Evolutionary conservation across 805 yeast genomes (phyloP).

Genomic region (Tetrapisispora iriomotensis): DNA sequence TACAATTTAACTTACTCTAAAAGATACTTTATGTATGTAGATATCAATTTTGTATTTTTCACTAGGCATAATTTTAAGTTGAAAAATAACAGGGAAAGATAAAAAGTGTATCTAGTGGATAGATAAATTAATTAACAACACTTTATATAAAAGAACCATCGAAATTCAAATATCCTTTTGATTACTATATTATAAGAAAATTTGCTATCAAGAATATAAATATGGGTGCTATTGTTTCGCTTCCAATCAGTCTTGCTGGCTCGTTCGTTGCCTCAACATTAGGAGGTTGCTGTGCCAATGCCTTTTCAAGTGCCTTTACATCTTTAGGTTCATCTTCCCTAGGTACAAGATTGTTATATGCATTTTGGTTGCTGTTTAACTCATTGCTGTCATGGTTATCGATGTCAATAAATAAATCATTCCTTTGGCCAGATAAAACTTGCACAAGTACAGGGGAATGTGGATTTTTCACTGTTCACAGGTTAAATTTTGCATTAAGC

Average conservation of each 20-base stretch:
- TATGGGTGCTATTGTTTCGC: conserved; percentile 63
- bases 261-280: conserved; percentile 60
- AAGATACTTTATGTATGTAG: no score
- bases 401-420: conserved; percentile 71
- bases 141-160: no score
- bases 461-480: conserved; percentile 90
- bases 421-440: conserved; percentile 60
- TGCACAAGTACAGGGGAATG: conserved; percentile 81
- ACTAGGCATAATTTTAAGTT: no score
- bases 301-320: conserved; percentile 44
- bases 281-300: conserved; percentile 74
- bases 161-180: no score
- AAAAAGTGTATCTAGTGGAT: no score
- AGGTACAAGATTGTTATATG: conserved; percentile 82
- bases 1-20: no score
- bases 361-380: conserved; percentile 63
- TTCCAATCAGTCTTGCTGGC: conserved; percentile 57
- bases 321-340: conserved; percentile 57
- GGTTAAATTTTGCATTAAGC: conserved; percentile 84
- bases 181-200: no score
- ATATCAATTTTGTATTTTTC: no score
- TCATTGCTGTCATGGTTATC: conserved; percentile 82
- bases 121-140: no score
- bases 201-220: background rate
- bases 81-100: no score